Conservation (phyloP, 23 red algal species). For the Gracilariopsis chorda region DNA sequence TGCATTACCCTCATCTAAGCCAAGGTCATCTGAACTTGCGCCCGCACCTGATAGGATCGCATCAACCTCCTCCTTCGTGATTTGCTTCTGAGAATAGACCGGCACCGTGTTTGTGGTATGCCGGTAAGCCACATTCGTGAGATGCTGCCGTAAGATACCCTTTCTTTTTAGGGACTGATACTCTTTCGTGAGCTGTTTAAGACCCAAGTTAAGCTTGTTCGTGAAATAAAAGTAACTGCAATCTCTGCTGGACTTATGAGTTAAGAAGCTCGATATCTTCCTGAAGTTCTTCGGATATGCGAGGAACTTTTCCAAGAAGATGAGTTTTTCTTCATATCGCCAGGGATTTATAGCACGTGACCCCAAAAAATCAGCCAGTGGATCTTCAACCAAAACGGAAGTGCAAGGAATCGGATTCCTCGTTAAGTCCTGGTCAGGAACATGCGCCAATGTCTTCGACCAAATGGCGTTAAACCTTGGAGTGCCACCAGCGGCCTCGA, state of each 20-base stretch:
- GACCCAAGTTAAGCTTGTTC: conserved; percentile 76
- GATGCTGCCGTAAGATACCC: conserved; percentile 31
- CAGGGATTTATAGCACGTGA: conserved; percentile 77
- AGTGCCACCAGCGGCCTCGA: conserved; percentile 58
- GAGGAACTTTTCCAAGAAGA: conserved; percentile 84
- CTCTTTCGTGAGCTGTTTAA: conserved; percentile 68
- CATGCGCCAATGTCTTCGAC: conserved; percentile 36
- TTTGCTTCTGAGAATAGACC: neutral
- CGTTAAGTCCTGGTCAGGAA: conserved; percentile 49
- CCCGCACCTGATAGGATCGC: neutral
- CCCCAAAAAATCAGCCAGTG: conserved; percentile 31
- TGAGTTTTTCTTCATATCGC: conserved; percentile 61
- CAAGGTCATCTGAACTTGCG: neutral
- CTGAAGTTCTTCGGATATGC: conserved; percentile 87
- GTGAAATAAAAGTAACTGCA: conserved; percentile 80
- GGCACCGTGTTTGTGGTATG: conserved; percentile 3
- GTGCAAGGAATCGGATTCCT: neutral
- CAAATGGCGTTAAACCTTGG: conserved; percentile 33
- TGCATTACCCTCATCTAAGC: neutral
- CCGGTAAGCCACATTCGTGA: conserved; percentile 25
- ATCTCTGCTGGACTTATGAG: conserved; percentile 75
- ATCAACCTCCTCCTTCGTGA: neutral
- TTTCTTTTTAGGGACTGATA: conserved; percentile 59
- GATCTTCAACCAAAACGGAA: conserved; percentile 72
- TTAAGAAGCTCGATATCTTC: conserved; percentile 74